These are phyloP conservation scores for Aspergillus affinis DNA, from an alignment of 495 filamentous ascomycete species.

Conservation along the genomic window DNA sequence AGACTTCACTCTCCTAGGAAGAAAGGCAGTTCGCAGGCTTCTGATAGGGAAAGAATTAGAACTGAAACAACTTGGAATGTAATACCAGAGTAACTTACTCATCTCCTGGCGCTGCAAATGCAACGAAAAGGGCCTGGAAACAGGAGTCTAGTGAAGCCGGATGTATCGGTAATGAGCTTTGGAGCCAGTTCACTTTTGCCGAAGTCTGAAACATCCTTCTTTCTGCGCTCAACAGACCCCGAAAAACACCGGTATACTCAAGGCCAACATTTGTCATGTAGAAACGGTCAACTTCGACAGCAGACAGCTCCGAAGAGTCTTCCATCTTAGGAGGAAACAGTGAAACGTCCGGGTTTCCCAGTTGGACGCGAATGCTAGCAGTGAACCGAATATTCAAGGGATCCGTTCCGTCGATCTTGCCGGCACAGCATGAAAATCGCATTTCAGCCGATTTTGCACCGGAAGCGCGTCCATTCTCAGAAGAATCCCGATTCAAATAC, in stretches of 20 bases:
- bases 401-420: background rate
- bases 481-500: background rate
- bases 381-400: background rate
- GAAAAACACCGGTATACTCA: background rate
- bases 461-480: background rate
- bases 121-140: slow-evolving; percentile 31
- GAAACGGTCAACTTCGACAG: background rate
- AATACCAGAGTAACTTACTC: background rate
- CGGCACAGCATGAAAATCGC: background rate
- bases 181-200: background rate
- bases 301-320: background rate
- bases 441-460: background rate
- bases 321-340: background rate
- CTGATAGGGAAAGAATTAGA: background rate
- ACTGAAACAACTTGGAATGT: background rate
- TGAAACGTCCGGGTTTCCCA: background rate
- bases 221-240: background rate
- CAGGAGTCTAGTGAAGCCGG: background rate
- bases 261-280: background rate
- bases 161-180: background rate
- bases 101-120: background rate
- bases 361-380: background rate
- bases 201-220: background rate
- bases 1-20: background rate
- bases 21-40: background rate